Conservation (phyloP, 176 grass and related monocot species). For the Hsuehochloa calcarea region DNA sequence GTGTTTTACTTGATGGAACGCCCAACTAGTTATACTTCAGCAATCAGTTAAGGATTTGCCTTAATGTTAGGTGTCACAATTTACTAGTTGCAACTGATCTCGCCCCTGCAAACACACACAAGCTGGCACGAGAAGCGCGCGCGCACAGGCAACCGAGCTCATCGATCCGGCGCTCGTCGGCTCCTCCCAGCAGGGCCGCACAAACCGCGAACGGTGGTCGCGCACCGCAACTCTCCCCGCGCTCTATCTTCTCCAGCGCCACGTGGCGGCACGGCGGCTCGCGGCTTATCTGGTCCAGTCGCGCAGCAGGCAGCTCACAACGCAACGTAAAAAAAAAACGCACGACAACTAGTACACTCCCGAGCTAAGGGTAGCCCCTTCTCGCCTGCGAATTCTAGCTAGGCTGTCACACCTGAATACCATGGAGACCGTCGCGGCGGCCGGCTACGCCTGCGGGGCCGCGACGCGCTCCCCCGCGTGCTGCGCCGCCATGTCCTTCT, state of each 20-base stretch:
- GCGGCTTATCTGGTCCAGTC: slow-evolving; percentile 45
- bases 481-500: slow-evolving; percentile 61
- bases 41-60: not conserved
- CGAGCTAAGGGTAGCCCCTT: not conserved
- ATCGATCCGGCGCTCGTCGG: not conserved
- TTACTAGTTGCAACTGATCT: not conserved
- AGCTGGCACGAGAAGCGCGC: not conserved
- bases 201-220: slow-evolving; percentile 32
- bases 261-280: slow-evolving; percentile 35
- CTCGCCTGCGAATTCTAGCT: not conserved
- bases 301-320: not conserved
- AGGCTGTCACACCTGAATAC: not conserved
- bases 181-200: slow-evolving; percentile 33
- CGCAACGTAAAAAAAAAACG: not conserved
- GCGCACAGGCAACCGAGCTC: not conserved
- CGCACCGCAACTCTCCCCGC: slow-evolving; percentile 6
- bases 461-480: slow-evolving; percentile 46
- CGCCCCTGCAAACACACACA: not conserved
- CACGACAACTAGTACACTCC: not conserved
- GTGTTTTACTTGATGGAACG: not conserved
- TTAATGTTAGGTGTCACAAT: not conserved
- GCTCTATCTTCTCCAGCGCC: slow-evolving; percentile 53
- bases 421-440: slow-evolving; percentile 81
- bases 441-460: slow-evolving; percentile 50
- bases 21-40: not conserved